Percentiles rank a stretch among this genome's conserved stretches.
phyloP scores from a whole-genome alignment of 352 stramenopile genomes.

The Pythium aristosporum region DNA sequence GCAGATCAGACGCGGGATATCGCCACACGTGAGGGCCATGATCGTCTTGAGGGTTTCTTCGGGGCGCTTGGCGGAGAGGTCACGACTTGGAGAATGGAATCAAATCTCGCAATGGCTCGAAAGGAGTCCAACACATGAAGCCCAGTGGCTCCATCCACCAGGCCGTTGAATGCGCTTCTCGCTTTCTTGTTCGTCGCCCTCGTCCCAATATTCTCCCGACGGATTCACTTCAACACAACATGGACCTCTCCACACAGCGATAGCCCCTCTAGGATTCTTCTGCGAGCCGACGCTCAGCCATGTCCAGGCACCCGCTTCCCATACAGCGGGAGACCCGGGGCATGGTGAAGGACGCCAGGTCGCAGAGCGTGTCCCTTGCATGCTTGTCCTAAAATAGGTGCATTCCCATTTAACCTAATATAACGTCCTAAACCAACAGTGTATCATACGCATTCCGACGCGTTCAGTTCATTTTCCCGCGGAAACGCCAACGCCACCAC shows the following conservation, averaged over 20 bases:
- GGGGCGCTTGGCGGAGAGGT: not conserved
- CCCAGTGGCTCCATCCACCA: not conserved
- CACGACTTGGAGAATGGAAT: not conserved
- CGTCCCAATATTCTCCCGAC: conserved; percentile 1
- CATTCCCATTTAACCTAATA: not conserved
- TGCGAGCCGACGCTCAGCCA: not conserved
- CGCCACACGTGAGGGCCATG: conserved; percentile 24
- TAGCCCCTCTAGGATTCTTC: not conserved
- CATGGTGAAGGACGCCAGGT: not conserved
- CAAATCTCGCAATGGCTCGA: not conserved
- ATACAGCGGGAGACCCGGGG: not conserved
- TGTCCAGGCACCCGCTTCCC: not conserved
- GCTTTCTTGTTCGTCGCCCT: not conserved
- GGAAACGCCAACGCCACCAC: not conserved
- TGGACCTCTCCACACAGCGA: not conserved
- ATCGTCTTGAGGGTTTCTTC: not conserved
- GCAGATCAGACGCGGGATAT: conserved; percentile 26
- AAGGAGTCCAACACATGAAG: not conserved
- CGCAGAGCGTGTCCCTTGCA: not conserved
- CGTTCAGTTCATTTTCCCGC: not conserved
- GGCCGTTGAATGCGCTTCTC: not conserved
- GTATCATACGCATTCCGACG: not conserved
- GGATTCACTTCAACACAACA: not conserved
- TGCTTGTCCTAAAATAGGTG: not conserved
- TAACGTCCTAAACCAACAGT: conserved; percentile 2